phyloP scores from a whole-genome alignment of 1,139 yeast genomes.

The Kodamaea ohmeri region DNA sequence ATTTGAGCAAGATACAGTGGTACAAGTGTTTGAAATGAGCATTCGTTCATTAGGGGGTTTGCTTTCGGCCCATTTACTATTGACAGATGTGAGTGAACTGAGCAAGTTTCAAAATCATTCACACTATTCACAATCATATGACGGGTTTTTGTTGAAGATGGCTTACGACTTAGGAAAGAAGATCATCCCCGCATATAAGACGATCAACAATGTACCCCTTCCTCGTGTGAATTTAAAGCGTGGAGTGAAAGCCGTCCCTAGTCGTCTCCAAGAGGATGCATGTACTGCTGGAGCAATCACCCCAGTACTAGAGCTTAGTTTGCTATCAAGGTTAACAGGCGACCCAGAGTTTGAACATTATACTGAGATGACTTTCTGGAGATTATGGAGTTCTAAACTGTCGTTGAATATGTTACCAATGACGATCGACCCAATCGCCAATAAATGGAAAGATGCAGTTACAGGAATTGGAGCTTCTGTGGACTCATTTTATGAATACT shows the following conservation, averaged over 20 bases:
- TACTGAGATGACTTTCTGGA: slow-evolving; percentile 62
- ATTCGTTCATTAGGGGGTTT: slow-evolving; percentile 80
- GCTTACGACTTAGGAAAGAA: slow-evolving; percentile 74
- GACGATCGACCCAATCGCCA: slow-evolving; percentile 64
- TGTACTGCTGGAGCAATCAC: slow-evolving; percentile 88
- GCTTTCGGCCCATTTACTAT: slow-evolving; percentile 68
- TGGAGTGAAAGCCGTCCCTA: slow-evolving; percentile 49
- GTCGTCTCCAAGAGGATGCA: slow-evolving; percentile 53
- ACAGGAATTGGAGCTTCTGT: slow-evolving; percentile 90
- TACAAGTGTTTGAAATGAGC: slow-evolving; percentile 84
- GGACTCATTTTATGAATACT: slow-evolving; percentile 92
- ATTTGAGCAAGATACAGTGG: slow-evolving; percentile 64
- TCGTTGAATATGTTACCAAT: slow-evolving; percentile 68
- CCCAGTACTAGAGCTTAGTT: slow-evolving; percentile 73
- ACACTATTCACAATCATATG: slow-evolving; percentile 41
- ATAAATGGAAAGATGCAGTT: slow-evolving; percentile 55
- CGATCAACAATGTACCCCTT: slow-evolving; percentile 60
- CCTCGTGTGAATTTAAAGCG: slow-evolving; percentile 65
- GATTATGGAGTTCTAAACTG: slow-evolving; percentile 68
- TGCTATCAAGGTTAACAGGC: slow-evolving; percentile 69
- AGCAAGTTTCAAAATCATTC: slow-evolving; percentile 14
- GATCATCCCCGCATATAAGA: slow-evolving; percentile 63
- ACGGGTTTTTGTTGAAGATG: slow-evolving; percentile 64
- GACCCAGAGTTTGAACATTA: slow-evolving; percentile 67
- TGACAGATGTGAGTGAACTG: slow-evolving; percentile 50